Conservation (phyloP, 2,329 filamentous ascomycete species). For the Hymenoscyphus scutula region DNA sequence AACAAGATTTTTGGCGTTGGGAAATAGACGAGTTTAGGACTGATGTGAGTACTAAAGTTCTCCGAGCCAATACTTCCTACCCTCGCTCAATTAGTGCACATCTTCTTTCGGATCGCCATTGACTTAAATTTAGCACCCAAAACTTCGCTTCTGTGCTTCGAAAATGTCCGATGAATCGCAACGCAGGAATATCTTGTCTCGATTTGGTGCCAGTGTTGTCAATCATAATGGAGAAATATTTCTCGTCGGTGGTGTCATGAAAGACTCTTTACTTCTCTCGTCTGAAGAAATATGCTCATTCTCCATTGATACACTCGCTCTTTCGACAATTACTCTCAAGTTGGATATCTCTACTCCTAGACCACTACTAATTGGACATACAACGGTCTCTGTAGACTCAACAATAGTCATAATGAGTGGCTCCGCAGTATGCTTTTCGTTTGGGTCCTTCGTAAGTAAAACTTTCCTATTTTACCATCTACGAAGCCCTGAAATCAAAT, state of each 20-base stretch:
- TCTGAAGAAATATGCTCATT: slow-evolving; percentile 49
- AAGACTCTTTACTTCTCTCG: slow-evolving; percentile 42
- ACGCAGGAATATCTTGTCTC: slow-evolving; percentile 15
- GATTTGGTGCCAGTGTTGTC: slow-evolving; percentile 46
- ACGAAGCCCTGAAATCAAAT: background rate
- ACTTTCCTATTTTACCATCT: background rate
- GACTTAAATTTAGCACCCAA: slow-evolving; percentile 27
- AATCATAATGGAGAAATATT: slow-evolving; percentile 32
- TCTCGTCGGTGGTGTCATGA: slow-evolving; percentile 46
- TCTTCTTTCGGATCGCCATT: background rate
- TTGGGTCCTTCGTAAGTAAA: slow-evolving; percentile 75
- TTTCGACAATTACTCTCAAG: background rate
- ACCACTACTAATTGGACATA: slow-evolving; percentile 72
- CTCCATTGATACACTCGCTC: slow-evolving; percentile 10
- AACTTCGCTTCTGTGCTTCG: slow-evolving; percentile 32
- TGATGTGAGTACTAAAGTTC: slow-evolving; percentile 18
- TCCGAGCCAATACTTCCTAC: too few relatives aligned
- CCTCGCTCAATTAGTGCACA: background rate
- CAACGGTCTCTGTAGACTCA: slow-evolving; percentile 47
- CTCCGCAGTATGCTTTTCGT: slow-evolving; percentile 85
- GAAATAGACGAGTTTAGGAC: slow-evolving; percentile 40
- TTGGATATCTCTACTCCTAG: slow-evolving; percentile 36
- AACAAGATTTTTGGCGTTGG: slow-evolving; percentile 66
- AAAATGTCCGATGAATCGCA: background rate
- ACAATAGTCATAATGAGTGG: slow-evolving; percentile 68